Conservation (phyloP, 2,329 filamentous ascomycete genomes). For the Triangularia setosa region DNA sequence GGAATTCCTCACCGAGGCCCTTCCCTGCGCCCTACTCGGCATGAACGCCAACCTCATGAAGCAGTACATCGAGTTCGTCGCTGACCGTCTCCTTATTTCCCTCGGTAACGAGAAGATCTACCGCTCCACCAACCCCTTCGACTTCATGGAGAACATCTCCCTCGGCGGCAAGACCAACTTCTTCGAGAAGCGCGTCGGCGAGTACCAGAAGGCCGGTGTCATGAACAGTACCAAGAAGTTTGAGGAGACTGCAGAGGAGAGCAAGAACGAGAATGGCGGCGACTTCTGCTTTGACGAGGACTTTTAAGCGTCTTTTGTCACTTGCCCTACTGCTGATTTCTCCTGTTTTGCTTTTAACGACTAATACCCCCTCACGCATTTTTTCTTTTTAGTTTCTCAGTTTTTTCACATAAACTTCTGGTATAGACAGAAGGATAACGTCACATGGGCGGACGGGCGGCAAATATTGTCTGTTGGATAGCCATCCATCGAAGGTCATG, state of each 20-base stretch:
- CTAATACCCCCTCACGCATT: slow-evolving; percentile 26
- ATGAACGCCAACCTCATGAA: slow-evolving; percentile 99
- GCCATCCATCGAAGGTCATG: not conserved
- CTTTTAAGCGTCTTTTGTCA: slow-evolving; percentile 61
- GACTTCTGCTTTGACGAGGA: slow-evolving; percentile 96
- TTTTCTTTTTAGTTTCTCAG: slow-evolving; percentile 8
- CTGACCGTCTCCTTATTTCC: slow-evolving; percentile 86
- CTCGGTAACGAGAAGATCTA: slow-evolving; percentile 94
- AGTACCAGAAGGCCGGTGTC: slow-evolving; percentile 99
- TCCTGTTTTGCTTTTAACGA: slow-evolving; percentile 23
- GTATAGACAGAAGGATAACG: slow-evolving; percentile 15
- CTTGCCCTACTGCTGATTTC: slow-evolving; percentile 11
- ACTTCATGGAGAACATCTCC: slow-evolving; percentile 99
- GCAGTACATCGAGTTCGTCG: slow-evolving; percentile 99
- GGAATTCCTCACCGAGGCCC: slow-evolving; percentile 94
- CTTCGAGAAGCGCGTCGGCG: slow-evolving; percentile 99
- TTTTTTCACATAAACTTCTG: slow-evolving; percentile 11
- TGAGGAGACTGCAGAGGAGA: slow-evolving; percentile 39
- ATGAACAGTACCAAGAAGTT: slow-evolving; percentile 84
- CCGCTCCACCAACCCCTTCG: slow-evolving; percentile 91
- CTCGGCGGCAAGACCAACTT: slow-evolving; percentile 99
- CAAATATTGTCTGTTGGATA: slow-evolving; percentile 3
- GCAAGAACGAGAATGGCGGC: slow-evolving; percentile 58
- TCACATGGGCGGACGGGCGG: not conserved
- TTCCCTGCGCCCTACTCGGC: slow-evolving; percentile 87